These are phyloP conservation scores for Aureobasidium leucospermi DNA, from an alignment of 2,329 filamentous ascomycete species.

Conservation along the genomic window DNA sequence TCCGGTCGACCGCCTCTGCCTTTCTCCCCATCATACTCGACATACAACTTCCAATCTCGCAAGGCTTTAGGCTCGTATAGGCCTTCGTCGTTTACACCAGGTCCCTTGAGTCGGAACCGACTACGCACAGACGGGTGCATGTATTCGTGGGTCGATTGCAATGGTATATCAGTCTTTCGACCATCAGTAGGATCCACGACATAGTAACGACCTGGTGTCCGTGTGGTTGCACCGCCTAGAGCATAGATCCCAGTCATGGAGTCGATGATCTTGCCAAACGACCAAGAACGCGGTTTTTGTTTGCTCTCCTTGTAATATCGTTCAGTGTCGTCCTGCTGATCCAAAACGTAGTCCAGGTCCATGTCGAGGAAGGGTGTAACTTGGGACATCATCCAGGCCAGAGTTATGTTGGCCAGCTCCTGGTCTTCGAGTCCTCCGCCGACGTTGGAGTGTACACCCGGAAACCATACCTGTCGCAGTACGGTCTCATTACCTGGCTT, in stretches of 20 bases:
- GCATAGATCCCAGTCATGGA: slow-evolving; percentile 40
- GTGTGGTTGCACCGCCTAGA: slow-evolving; percentile 36
- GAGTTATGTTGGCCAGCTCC: slow-evolving; percentile 43
- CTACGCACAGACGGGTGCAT: slow-evolving; percentile 44
- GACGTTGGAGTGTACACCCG: slow-evolving; percentile 39
- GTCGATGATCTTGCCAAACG: slow-evolving; percentile 41
- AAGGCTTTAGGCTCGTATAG: slow-evolving; percentile 38
- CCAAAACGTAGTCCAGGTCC: slow-evolving; percentile 39
- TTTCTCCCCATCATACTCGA: slow-evolving; percentile 34
- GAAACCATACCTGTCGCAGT: slow-evolving; percentile 43
- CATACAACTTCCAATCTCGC: slow-evolving; percentile 40
- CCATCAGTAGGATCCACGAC: slow-evolving; percentile 39
- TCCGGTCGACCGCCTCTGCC: slow-evolving; percentile 29
- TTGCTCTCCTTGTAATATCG: slow-evolving; percentile 36
- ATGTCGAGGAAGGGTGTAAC: slow-evolving; percentile 42
- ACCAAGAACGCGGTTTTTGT: slow-evolving; percentile 40
- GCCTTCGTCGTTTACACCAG: slow-evolving; percentile 39
- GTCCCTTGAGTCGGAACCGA: slow-evolving; percentile 38
- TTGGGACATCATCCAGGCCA: slow-evolving; percentile 53
- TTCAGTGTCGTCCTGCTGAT: slow-evolving; percentile 39
- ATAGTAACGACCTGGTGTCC: slow-evolving; percentile 42
- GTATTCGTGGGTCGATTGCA: slow-evolving; percentile 45
- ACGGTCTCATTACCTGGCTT: slow-evolving; percentile 36
- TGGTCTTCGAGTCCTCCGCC: slow-evolving; percentile 41
- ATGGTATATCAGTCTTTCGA: slow-evolving; percentile 34